Conservation (phyloP, 2,329 filamentous ascomycete species). For the Aureobasidium lini region DNA sequence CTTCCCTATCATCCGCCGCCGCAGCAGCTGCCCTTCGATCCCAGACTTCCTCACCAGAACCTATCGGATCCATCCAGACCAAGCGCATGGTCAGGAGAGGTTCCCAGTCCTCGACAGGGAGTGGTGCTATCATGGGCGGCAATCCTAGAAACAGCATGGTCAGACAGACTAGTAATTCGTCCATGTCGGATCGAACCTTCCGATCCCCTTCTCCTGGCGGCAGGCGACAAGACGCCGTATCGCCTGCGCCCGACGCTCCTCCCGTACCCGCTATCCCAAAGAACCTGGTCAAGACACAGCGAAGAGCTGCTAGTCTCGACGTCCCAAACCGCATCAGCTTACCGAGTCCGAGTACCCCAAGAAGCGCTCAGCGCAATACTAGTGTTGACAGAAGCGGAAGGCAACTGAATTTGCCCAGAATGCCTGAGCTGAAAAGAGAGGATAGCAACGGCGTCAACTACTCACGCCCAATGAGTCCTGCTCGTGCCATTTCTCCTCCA, state of each 20-base stretch:
- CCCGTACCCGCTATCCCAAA: conserved; percentile 65
- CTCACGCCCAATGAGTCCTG: conserved; percentile 41
- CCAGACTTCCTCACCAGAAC: conserved; percentile 68
- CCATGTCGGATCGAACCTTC: conserved; percentile 86
- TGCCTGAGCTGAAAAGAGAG: conserved; percentile 36
- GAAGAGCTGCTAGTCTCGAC: conserved; percentile 46
- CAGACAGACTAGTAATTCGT: conserved; percentile 62
- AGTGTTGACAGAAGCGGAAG: conserved; percentile 24
- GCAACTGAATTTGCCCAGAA: conserved; percentile 32
- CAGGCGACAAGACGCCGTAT: conserved; percentile 21
- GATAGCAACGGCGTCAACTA: conserved; percentile 44
- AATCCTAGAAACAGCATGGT: conserved; percentile 39
- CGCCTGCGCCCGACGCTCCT: conserved; percentile 42
- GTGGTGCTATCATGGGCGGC: conserved; percentile 30
- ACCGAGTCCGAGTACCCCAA: conserved; percentile 33
- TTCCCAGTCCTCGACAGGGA: conserved; percentile 62
- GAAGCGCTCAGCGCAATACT: conserved; percentile 28
- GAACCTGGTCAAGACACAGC: conserved; percentile 22
- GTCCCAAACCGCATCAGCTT: conserved; percentile 41
- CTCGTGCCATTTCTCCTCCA: conserved; percentile 3
- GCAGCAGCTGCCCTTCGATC: conserved; percentile 78
- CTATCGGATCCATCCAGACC: conserved; percentile 75
- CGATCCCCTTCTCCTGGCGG: conserved; percentile 62
- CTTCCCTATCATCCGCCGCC: conserved; percentile 71
- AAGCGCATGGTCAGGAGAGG: conserved; percentile 72